These are phyloP conservation scores for Pythium insidiosum DNA, from an alignment of 352 stramenopile genomes.

Conservation along the genomic window DNA sequence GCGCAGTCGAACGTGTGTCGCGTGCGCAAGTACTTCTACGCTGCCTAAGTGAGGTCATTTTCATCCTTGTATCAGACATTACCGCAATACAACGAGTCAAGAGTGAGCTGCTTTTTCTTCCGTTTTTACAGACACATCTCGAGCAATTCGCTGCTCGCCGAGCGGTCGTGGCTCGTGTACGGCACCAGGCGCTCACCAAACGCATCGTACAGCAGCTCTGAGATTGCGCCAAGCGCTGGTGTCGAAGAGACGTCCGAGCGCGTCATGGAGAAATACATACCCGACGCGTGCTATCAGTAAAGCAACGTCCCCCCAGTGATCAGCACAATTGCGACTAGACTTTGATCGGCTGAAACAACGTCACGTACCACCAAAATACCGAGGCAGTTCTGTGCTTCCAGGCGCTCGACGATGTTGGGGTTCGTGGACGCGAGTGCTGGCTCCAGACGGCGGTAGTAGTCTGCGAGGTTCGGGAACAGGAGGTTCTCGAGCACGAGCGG, in stretches of 20 bases:
- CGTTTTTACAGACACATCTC: conserved; percentile 9
- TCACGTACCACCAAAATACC: conserved; percentile 78
- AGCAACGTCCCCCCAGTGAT: not conserved
- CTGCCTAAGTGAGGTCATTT: too few relatives aligned
- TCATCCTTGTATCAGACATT: too few relatives aligned
- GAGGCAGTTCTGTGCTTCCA: conserved; percentile 81
- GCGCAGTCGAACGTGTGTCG: conserved; percentile 4
- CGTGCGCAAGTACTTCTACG: conserved; percentile 13
- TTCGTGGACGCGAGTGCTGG: conserved; percentile 67
- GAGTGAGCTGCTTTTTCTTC: too few relatives aligned
- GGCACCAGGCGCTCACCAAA: conserved; percentile 75
- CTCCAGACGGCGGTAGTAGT: conserved; percentile 85
- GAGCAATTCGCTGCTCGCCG: conserved; percentile 4
- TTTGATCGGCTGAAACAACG: not conserved
- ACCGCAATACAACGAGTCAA: too few relatives aligned
- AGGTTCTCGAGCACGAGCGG: conserved; percentile 89
- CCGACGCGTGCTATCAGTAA: conserved; percentile 54
- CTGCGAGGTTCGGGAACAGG: conserved; percentile 82
- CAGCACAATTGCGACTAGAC: not conserved
- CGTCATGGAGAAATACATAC: conserved; percentile 71
- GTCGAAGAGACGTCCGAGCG: conserved; percentile 24
- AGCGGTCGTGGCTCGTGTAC: conserved; percentile 42
- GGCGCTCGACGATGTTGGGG: conserved; percentile 66
- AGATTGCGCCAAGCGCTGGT: conserved; percentile 34
- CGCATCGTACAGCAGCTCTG: conserved; percentile 58